Conservation (phyloP, 2,329 filamentous ascomycete genomes). For the Dactylonectria macrodidyma region DNA sequence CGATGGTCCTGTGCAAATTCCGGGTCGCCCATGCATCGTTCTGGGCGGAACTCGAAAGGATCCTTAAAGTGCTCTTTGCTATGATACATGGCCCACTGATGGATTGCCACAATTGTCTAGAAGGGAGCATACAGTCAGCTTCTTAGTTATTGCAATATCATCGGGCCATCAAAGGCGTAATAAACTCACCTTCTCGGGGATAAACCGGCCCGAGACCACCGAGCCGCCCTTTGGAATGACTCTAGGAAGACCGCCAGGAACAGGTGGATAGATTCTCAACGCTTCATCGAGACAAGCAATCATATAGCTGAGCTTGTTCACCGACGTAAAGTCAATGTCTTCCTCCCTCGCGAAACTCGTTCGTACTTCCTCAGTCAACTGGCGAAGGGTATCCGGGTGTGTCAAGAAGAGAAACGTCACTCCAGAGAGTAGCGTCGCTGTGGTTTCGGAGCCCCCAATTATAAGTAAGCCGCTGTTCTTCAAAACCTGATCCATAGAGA, state of each 20-base stretch:
- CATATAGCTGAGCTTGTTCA: constrained; percentile 5
- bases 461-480: constrained; percentile 24
- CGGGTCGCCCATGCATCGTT: constrained; percentile 21
- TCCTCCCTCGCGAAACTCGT: constrained; percentile 23
- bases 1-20: constrained; percentile 11
- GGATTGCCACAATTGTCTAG: constrained; percentile 15
- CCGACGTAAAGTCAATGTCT: constrained; percentile 26
- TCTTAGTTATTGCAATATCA: not conserved
- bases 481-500: not conserved
- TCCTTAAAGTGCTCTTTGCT: constrained; percentile 18
- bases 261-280: constrained; percentile 7
- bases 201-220: not conserved
- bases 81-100: constrained; percentile 29
- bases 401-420: constrained; percentile 46
- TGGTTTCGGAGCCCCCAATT: constrained; percentile 51
- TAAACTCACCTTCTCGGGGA: constrained; percentile 1
- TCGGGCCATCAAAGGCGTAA: constrained; percentile 1
- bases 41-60: constrained; percentile 23
- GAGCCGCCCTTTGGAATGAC: not conserved
- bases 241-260: not conserved
- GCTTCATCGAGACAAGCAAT: constrained; percentile 12
- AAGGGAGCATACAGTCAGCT: not conserved
- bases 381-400: constrained; percentile 49
- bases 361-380: constrained; percentile 52
- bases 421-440: constrained; percentile 48